phyloP scores from a whole-genome alignment of 192 early-diverging fungal genomes.

The Funneliformis geosporum region DNA sequence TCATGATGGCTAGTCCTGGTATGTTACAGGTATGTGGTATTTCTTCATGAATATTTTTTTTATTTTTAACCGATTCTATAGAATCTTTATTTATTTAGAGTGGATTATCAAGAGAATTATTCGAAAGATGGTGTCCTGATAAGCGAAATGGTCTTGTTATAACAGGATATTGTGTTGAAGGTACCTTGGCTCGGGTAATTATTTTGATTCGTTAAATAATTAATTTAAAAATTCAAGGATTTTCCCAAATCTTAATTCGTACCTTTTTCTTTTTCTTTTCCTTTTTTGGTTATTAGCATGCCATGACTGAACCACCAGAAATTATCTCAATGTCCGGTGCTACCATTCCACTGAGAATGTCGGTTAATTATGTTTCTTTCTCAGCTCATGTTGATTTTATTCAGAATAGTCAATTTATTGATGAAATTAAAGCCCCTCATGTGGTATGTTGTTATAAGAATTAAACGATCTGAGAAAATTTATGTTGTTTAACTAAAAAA shows the following conservation, averaged over 20 bases:
- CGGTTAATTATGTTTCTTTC: slow-evolving; percentile 94
- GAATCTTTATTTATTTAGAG: slow-evolving; percentile 42
- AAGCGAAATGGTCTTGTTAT: slow-evolving; percentile 91
- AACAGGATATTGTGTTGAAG: slow-evolving; percentile 97
- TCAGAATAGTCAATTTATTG: slow-evolving; percentile 96
- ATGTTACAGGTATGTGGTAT: slow-evolving; percentile 81
- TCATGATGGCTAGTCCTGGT: slow-evolving; percentile 98
- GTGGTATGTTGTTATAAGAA: slow-evolving; percentile 55
- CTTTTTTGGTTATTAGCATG: slow-evolving; percentile 37
- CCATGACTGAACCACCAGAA: slow-evolving; percentile 83
- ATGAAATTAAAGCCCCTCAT: slow-evolving; percentile 89
- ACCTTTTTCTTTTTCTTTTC: too few species aligned
- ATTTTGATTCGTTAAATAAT: background rate
- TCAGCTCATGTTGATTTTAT: slow-evolving; percentile 97
- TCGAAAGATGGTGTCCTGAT: slow-evolving; percentile 94
- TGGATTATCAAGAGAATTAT: slow-evolving; percentile 91
- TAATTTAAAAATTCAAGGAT: background rate
- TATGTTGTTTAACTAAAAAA: background rate
- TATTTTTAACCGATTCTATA: background rate
- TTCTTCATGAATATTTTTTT: background rate
- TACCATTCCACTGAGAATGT: slow-evolving; percentile 76
- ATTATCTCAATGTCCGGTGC: slow-evolving; percentile 80
- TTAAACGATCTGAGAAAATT: background rate
- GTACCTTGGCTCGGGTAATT: slow-evolving; percentile 83
- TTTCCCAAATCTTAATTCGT: background rate